phyloP scores from a whole-genome alignment of 495 filamentous ascomycete genomes.

The Penicillium arizonense region DNA sequence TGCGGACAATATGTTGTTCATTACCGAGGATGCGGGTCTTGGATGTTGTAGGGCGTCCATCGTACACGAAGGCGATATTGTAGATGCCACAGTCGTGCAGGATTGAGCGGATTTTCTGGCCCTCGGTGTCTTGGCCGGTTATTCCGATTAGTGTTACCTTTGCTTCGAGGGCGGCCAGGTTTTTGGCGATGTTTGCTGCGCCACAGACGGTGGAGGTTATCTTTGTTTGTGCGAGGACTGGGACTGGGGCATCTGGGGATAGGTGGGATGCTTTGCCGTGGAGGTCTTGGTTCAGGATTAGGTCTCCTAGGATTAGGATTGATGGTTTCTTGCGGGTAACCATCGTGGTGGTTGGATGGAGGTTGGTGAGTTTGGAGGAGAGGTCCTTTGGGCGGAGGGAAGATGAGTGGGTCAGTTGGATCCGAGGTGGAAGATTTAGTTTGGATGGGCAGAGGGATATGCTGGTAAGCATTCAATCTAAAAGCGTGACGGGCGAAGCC shows the following conservation, averaged over 20 bases:
- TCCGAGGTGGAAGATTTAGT: no score
- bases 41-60: not conserved
- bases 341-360: not conserved
- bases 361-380: no score
- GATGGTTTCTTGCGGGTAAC: not conserved
- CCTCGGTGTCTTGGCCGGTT: not conserved
- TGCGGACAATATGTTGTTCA: not conserved
- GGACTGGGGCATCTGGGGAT: not conserved
- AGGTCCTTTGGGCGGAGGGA: no score
- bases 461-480: no score
- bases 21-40: not conserved
- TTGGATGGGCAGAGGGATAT: no score
- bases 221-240: not conserved
- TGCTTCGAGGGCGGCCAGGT: not conserved
- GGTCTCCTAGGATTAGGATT: not conserved
- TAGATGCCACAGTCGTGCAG: not conserved
- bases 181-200: not conserved
- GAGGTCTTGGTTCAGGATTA: not conserved
- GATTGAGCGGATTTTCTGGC: not conserved
- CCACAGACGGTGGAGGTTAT: not conserved
- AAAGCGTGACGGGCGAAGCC: no score
- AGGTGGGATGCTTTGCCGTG: not conserved
- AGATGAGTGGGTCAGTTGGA: no score
- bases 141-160: not conserved
- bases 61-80: not conserved